These are phyloP conservation scores for Ganoderma lingzhi DNA, from an alignment of 1,284 basidiomycete species.

Conservation along the genomic window DNA sequence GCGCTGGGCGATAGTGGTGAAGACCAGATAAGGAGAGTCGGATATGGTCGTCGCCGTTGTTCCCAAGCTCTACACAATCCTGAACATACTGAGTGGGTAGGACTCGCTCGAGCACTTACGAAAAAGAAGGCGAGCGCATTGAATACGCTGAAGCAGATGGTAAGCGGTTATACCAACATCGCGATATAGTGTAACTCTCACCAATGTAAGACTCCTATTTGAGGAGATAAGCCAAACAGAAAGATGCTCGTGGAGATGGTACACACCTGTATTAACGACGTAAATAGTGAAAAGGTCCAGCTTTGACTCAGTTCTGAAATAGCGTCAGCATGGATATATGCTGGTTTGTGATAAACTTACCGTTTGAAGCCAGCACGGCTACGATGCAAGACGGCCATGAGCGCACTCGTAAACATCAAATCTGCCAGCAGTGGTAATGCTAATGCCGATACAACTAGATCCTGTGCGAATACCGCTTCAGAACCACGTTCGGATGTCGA, in stretches of 20 bases:
- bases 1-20: slow-evolving; percentile 1
- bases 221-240: neutral
- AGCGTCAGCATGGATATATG: neutral
- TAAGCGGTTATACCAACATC: neutral
- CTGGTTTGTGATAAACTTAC: neutral
- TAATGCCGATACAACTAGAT: neutral
- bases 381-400: neutral
- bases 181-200: neutral
- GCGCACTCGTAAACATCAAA: neutral
- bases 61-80: neutral
- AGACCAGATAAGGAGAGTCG: neutral
- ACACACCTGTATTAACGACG: slow-evolving; percentile 8
- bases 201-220: neutral
- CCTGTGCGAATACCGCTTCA: neutral
- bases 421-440: neutral
- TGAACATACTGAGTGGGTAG: neutral
- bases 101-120: neutral
- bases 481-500: too few relatives aligned
- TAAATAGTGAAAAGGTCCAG: neutral
- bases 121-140: neutral
- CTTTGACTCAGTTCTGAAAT: neutral
- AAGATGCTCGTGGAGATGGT: too few relatives aligned
- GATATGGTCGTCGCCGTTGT: neutral
- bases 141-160: neutral
- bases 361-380: neutral